Percentiles rank a stretch among this genome's conserved stretches.
These are phyloP conservation scores for Cladosporium sp. DNA, from an alignment of 2,329 filamentous ascomycete species.

Conservation along the genomic window DNA sequence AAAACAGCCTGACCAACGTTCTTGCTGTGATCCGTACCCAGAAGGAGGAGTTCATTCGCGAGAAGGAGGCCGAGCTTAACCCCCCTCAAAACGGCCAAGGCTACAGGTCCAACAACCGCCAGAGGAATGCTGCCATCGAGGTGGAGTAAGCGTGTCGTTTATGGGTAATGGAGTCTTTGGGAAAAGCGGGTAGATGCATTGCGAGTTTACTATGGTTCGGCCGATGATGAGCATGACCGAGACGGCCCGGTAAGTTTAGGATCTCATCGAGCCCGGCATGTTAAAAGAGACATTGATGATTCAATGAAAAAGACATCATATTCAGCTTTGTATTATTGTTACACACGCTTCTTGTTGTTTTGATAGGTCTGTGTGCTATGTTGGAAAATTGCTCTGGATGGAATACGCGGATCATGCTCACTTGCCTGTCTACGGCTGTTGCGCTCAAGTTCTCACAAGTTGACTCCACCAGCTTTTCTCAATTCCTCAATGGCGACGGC, in stretches of 20 bases:
- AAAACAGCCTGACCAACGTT: conserved; percentile 76
- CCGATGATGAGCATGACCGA: conserved; percentile 15
- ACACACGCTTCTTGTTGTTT: conserved; percentile 1
- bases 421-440: not conserved
- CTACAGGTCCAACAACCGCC: conserved; percentile 32
- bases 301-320: conserved; percentile 23
- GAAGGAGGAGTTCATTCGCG: conserved; percentile 74
- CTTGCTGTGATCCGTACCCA: conserved; percentile 76
- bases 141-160: conserved; percentile 29
- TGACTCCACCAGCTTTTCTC: too few species aligned
- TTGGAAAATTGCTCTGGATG: not conserved
- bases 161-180: conserved; percentile 21
- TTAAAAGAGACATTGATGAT: conserved; percentile 21
- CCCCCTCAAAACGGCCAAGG: conserved; percentile 27
- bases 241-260: conserved; percentile 14
- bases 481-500: too few species aligned
- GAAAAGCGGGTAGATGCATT: conserved; percentile 22
- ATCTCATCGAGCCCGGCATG: conserved; percentile 18
- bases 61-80: conserved; percentile 71
- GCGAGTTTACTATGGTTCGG: conserved; percentile 19
- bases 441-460: not conserved
- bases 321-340: conserved; percentile 22
- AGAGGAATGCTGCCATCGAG: conserved; percentile 34
- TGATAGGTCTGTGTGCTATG: not conserved
- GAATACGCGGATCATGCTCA: not conserved